These are phyloP conservation scores for Orbilia quercus DNA, from an alignment of 2,329 filamentous ascomycete species.

Conservation along the genomic window DNA sequence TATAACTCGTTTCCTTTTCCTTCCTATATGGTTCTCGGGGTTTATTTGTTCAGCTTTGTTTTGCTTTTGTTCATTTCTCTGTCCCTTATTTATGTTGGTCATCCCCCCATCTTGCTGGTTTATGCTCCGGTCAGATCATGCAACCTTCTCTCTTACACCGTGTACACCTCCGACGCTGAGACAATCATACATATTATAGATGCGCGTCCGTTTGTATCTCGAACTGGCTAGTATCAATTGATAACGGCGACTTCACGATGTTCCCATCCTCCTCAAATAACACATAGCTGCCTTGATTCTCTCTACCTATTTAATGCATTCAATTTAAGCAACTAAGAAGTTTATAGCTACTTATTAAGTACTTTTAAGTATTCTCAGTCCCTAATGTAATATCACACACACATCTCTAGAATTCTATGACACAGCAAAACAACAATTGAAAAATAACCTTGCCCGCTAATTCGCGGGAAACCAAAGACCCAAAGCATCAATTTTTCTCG, in stretches of 20 bases:
- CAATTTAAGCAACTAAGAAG: background rate
- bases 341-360: too few relatives aligned
- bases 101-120: slow-evolving; percentile 16
- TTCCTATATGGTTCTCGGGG: slow-evolving; percentile 46
- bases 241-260: too few relatives aligned
- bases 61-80: slow-evolving; percentile 36
- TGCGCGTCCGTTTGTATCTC: slow-evolving; percentile 13
- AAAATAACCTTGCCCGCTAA: too few relatives aligned
- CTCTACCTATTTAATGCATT: too few relatives aligned
- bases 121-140: slow-evolving; percentile 12
- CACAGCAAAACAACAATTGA: too few relatives aligned
- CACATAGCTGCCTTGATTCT: too few relatives aligned
- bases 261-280: too few relatives aligned
- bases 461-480: too few relatives aligned
- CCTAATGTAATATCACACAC: too few relatives aligned
- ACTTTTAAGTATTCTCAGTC: too few relatives aligned
- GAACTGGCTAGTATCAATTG: slow-evolving; percentile 15
- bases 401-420: too few relatives aligned
- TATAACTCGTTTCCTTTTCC: slow-evolving; percentile 39
- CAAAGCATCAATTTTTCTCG: slow-evolving; percentile 18
- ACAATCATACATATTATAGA: slow-evolving; percentile 10
- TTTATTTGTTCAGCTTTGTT: slow-evolving; percentile 43
- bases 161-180: slow-evolving; percentile 3
- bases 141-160: slow-evolving; percentile 4
- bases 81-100: slow-evolving; percentile 42